Base-by-base conservation (phyloP, 768 basidiomycete genomes). In the Boletus eberwhitei region DNA sequence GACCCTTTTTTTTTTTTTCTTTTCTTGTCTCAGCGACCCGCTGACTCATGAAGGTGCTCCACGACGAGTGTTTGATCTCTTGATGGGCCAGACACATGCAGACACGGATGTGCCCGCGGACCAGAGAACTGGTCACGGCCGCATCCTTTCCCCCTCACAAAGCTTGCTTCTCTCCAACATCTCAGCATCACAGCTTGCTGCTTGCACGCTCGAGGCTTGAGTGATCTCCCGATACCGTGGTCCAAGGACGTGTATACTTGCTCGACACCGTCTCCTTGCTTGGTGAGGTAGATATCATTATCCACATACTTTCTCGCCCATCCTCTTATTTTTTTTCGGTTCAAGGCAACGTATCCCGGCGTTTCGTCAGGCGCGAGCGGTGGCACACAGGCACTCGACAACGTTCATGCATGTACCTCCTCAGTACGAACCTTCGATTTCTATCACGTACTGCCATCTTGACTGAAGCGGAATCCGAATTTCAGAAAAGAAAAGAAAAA, bases 61-160 rank as follows among this genome's bases (percentile, higher is more conserved):
- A 37, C 44, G 37, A 36, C 38, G 38, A 53, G 8, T 8, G 52
- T 57, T 38, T 59, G 48, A 40, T 57, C 37, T 53, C 9, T 40
- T 55, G 54, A 59, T 43, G 24, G 24, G 24, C 43, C 54, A 39
- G 37, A 48, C 39, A 41, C 55, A 43, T 17, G 52, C 39, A 40
- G 37, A 11, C 57, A 49, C 60, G 61, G 60, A 36, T 49, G 66
- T 50, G 51, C 43, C 65, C 65, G 59, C 41, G 43, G 44, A 36
- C 41, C 29, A 17, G 13, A 8, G 21, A 5, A 17, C 31, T 49
- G 53, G 50, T 38, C 31, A 29, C 50, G 35, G 49, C 51, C 49
- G 31, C 8, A 32, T 45, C 39, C 42, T 47, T 48, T 29, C 40
- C 35, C 50, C 47, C 26, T 44, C 48, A 9, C 34, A 40, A 37